A percentile compares a stretch with the other conserved stretches of the same genome.
phyloP scores from a whole-genome alignment of 768 basidiomycete genomes.

The Termitomyces sp. region DNA sequence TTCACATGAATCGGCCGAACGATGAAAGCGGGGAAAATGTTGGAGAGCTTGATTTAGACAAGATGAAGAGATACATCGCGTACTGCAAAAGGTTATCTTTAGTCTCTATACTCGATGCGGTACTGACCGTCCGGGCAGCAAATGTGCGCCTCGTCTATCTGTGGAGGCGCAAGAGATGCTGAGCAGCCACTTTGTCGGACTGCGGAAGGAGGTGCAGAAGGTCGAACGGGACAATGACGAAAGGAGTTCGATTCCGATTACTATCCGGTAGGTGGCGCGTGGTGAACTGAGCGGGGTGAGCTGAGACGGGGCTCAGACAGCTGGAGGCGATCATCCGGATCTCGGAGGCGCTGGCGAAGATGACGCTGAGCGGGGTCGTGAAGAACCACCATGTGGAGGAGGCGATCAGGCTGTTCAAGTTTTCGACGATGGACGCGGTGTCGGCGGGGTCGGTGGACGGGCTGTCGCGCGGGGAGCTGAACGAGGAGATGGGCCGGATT shows the following conservation, averaged over 20 bases:
- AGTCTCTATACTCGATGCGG: neutral
- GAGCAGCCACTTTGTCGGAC: conserved; percentile 88
- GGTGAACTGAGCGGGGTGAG: neutral
- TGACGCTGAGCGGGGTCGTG: conserved; percentile 83
- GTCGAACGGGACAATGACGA: conserved; percentile 98
- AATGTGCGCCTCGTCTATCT: conserved; percentile 94
- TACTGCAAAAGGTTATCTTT: conserved; percentile 84
- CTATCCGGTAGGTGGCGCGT: conserved; percentile 67
- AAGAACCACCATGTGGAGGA: conserved; percentile 95
- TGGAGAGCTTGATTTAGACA: conserved; percentile 93
- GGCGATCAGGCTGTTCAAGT: conserved; percentile 96
- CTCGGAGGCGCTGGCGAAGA: conserved; percentile 93
- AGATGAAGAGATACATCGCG: conserved; percentile 97
- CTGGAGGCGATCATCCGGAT: conserved; percentile 98
- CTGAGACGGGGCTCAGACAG: conserved; percentile 44
- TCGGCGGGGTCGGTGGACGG: conserved; percentile 93
- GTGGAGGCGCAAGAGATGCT: conserved; percentile 95
- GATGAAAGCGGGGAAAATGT: conserved; percentile 57
- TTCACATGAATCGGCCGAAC: conserved; percentile 93
- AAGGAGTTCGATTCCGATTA: conserved; percentile 96
- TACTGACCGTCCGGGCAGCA: conserved; percentile 39
- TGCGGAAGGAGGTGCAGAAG: conserved; percentile 91
- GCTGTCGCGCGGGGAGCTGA: conserved; percentile 83
- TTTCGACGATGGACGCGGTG: conserved; percentile 98
- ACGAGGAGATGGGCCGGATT: conserved; percentile 89